phyloP scores from a whole-genome alignment of 2,329 filamentous ascomycete genomes.

The Alternaria gaisen region DNA sequence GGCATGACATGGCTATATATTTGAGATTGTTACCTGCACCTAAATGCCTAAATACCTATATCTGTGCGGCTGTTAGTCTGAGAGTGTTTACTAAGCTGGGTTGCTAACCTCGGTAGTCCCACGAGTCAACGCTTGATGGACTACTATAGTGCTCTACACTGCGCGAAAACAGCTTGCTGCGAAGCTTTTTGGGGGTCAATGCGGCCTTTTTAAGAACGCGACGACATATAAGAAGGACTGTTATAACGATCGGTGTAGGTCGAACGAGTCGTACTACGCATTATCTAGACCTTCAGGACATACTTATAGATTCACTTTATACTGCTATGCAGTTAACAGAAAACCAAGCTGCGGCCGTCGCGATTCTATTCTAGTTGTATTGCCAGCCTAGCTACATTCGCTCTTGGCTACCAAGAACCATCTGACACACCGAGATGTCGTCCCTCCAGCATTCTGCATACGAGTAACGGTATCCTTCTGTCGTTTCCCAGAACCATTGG shows the following conservation, averaged over 20 bases:
- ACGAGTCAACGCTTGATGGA: background rate
- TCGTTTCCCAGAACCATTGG: constrained; percentile 4
- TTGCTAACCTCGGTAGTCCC: background rate
- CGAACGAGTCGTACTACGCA: too few relatives aligned
- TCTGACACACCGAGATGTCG: background rate
- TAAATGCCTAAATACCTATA: constrained; percentile 4
- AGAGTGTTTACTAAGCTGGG: background rate
- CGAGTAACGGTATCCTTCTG: constrained; percentile 4
- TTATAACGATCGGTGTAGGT: background rate
- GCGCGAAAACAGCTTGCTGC: background rate
- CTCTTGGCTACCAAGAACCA: constrained; percentile 3
- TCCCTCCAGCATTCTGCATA: constrained; percentile 4
- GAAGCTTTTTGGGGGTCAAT: background rate
- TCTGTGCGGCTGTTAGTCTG: background rate
- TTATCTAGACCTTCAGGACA: background rate
- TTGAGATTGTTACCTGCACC: too few relatives aligned
- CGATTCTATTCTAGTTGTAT: background rate
- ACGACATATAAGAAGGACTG: background rate
- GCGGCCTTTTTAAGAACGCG: background rate
- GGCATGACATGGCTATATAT: too few relatives aligned
- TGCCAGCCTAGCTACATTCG: background rate
- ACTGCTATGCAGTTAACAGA: background rate
- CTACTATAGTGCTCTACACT: background rate
- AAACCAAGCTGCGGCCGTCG: background rate
- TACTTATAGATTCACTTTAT: background rate